Evolutionary conservation across 805 yeast genomes (phyloP), one percentile per base, ranked within the genome.

Genomic region (Hanseniaspora pseudoguilliermondii): DNA sequence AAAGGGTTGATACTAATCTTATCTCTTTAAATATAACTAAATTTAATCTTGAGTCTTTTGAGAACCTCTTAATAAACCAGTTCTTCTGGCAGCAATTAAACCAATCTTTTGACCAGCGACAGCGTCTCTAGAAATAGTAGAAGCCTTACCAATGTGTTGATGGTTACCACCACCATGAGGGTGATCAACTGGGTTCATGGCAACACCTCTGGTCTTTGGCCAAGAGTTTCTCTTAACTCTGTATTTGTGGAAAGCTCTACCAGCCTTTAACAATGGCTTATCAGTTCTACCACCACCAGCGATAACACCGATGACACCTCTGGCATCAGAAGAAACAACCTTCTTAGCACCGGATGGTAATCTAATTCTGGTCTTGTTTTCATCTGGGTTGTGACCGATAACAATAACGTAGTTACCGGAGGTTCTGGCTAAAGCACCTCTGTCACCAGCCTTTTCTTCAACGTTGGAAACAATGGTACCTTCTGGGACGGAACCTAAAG

Each of bases 111-210:
- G 98, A 87, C 98, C 98, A 72, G 98, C 81, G 75, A 91, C 97
- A 67, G 97, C 97, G 78, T 95, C 95, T 86, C 97, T 88, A 69
- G 95, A 84, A 71, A 91, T 91, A 72, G 97, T 91, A 70, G 97
- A 91, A 72, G 97, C 97, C 84, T 91, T 91, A 89, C 97, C 97
- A 81, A 90, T 91, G 78, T 91, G 97, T 83, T 91, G 97, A 80
- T 91, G 97, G 96, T 90, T 90, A 91, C 98, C 98, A 91, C 98
- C 97, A 87, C 98, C 98, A 78, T 91, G 98, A 76, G 98, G 98
- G 83, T 91, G 98, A 77, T 91, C 98, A 76, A 91, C 98, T 77
- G 97, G 97, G 82, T 91, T 91, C 98, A 93, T 91, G 76, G 98
- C 98, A 75, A 91, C 97, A 91, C 97, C 98, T 83, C 97, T 89